Evolutionary conservation across 1,139 yeast species (phyloP), one percentile per base, ranked within the genome.

Genomic region (Kodamaea sp.): DNA sequence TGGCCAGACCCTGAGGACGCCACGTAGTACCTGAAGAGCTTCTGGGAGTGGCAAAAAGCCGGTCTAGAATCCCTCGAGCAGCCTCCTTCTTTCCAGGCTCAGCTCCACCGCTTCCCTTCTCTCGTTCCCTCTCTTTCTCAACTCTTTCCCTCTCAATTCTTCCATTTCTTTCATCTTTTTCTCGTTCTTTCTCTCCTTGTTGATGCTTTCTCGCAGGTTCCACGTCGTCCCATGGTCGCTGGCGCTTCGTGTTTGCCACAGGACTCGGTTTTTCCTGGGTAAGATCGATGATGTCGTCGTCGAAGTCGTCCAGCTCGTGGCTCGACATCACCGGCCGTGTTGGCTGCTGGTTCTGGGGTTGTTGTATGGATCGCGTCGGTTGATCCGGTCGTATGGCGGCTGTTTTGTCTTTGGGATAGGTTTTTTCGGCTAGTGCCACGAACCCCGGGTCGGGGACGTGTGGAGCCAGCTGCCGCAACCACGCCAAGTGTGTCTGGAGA

Each of bases 401-500:
- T n/a, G 19, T 25, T n/a, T n/a, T n/a, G n/a, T n/a, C n/a, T 27
- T 33, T 35, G 8, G 36, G 32, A 22, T 31, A 38, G 14, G 22
- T 25, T 29, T 34, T 32, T 5, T 34, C 20, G 10, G 31, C 38
- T 29, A 41, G 25, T 9, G 23, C 27, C 9, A 35, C 19, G 4
- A 34, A 15, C 7, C 24, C 18, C 4, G 31, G 34, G 14, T 32
- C 32, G 3, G 44, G 44, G 7, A 41, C 23, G 13, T 41, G 42
- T 2, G 44, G 39, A 9, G 27, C 18, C 29, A 24, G 31, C 15
- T 25, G 34, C 18, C 30, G 28, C 24, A 36, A 15, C 44, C 44
- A 41, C 11, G 34, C 29, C 16, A 38, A 26, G 23, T 41, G 44
- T 16, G 28, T 22, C 38, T 23, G 40, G 12, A 41, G 34, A 30